phyloP scores from a whole-genome alignment of 371 early-diverging fungal species.

The Fennellomyces sp. region DNA sequence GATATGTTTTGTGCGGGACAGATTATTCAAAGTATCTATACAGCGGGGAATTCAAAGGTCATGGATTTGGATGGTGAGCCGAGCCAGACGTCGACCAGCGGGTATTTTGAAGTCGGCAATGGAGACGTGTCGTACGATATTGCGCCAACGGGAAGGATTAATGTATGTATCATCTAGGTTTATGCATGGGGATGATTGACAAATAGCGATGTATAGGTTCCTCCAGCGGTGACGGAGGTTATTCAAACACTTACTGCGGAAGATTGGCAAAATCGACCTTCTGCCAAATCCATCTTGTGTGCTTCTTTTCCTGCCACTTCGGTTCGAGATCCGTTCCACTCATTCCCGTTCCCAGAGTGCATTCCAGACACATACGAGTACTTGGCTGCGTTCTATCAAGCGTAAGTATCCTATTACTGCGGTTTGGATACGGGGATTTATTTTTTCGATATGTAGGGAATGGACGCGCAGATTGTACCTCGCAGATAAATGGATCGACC shows the following conservation, averaged over 20 bases:
- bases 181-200: background rate
- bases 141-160: slow-evolving; percentile 33
- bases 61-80: slow-evolving; percentile 32
- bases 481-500: slow-evolving; percentile 63
- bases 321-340: slow-evolving; percentile 37
- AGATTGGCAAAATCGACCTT: slow-evolving; percentile 56
- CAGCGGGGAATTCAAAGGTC: slow-evolving; percentile 36
- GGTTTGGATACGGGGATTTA: too few relatives aligned
- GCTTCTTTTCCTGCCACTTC: slow-evolving; percentile 55
- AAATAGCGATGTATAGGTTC: slow-evolving; percentile 29
- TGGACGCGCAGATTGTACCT: slow-evolving; percentile 52
- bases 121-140: slow-evolving; percentile 42
- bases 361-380: slow-evolving; percentile 69
- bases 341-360: slow-evolving; percentile 56
- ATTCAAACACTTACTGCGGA: slow-evolving; percentile 45
- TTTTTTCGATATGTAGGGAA: slow-evolving; percentile 25
- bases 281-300: slow-evolving; percentile 56
- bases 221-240: slow-evolving; percentile 49
- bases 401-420: slow-evolving; percentile 35
- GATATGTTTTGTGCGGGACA: slow-evolving; percentile 61
- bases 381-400: slow-evolving; percentile 58
- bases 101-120: slow-evolving; percentile 41
- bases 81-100: slow-evolving; percentile 25
- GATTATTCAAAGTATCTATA: slow-evolving; percentile 54
- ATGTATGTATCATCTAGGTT: slow-evolving; percentile 13